Percentiles rank a stretch among this genome's conserved stretches.
Conservation (phyloP, 2,329 filamentous ascomycete genomes). For the Trichoderma aggressivum region DNA sequence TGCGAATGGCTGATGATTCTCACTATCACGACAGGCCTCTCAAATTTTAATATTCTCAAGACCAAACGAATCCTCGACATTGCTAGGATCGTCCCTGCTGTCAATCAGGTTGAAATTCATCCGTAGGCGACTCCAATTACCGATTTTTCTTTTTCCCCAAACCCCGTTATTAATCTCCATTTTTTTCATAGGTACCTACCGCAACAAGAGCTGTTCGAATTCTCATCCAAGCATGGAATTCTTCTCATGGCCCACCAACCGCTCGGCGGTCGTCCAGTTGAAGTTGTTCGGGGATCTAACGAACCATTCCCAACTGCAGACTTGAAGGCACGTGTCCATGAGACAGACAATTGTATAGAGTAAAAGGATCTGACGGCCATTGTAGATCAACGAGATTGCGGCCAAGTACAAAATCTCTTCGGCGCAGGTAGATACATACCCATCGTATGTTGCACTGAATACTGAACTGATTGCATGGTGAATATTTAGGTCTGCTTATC, state of each 20-base stretch:
- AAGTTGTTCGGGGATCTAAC: background rate
- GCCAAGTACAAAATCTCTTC: background rate
- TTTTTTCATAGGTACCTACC: background rate
- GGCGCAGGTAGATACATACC: background rate
- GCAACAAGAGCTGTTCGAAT: background rate
- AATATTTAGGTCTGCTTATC: conserved; percentile 7
- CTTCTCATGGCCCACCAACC: conserved; percentile 6
- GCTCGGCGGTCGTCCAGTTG: background rate
- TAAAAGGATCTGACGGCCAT: background rate
- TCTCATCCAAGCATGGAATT: background rate
- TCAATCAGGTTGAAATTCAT: conserved; percentile 7
- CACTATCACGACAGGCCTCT: background rate
- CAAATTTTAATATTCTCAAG: conserved; percentile 11
- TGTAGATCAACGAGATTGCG: background rate
- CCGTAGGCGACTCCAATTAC: background rate
- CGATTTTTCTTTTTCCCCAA: background rate
- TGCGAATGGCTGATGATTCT: background rate
- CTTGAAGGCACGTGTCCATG: background rate
- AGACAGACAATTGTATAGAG: rapidly evolving
- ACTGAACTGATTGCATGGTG: background rate
- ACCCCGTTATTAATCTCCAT: background rate
- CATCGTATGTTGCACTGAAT: background rate
- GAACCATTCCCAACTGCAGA: background rate
- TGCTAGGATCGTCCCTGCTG: background rate
- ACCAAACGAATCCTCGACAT: background rate